phyloP scores from a whole-genome alignment of 371 early-diverging fungal species.

The Basidiobolus meristosporus region DNA sequence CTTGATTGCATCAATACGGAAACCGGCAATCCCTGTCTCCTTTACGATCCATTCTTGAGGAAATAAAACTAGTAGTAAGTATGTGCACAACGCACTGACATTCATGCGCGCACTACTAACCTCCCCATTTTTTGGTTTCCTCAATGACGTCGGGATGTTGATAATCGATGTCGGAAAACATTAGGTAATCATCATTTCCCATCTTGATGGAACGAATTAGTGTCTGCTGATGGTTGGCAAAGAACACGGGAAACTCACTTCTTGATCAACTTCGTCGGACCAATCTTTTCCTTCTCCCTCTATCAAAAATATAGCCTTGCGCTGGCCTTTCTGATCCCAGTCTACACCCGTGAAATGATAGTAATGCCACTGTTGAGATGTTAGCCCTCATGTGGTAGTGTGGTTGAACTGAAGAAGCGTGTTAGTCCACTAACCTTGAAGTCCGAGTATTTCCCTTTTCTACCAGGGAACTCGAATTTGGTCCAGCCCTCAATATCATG shows the following conservation, averaged over 20 bases:
- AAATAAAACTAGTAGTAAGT: too few relatives aligned
- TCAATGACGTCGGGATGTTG: constrained; percentile 11
- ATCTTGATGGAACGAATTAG: too few relatives aligned
- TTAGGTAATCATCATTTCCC: constrained; percentile 20
- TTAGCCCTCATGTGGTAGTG: too few relatives aligned
- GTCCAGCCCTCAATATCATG: constrained; percentile 16
- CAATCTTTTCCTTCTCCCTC: constrained; percentile 15
- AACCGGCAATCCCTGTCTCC: constrained; percentile 12
- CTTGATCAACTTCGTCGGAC: constrained; percentile 14
- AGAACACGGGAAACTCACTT: too few relatives aligned
- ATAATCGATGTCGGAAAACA: constrained; percentile 13
- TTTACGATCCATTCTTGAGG: constrained; percentile 14
- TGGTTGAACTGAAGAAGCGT: too few relatives aligned
- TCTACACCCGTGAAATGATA: constrained; percentile 17
- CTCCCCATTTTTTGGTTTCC: constrained; percentile 13
- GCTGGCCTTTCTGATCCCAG: constrained; percentile 11
- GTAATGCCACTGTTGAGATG: constrained; percentile 9
- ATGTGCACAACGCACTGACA: too few relatives aligned
- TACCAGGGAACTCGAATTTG: constrained; percentile 13
- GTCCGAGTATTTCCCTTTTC: constrained; percentile 14
- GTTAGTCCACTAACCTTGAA: too few relatives aligned
- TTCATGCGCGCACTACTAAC: too few relatives aligned
- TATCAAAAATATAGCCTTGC: constrained; percentile 14
- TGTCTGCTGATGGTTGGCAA: too few relatives aligned
- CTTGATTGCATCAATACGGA: constrained; percentile 18